Base-by-base conservation (phyloP, 2,329 filamentous ascomycete genomes). In the Dactylonectria estremocensis region DNA sequence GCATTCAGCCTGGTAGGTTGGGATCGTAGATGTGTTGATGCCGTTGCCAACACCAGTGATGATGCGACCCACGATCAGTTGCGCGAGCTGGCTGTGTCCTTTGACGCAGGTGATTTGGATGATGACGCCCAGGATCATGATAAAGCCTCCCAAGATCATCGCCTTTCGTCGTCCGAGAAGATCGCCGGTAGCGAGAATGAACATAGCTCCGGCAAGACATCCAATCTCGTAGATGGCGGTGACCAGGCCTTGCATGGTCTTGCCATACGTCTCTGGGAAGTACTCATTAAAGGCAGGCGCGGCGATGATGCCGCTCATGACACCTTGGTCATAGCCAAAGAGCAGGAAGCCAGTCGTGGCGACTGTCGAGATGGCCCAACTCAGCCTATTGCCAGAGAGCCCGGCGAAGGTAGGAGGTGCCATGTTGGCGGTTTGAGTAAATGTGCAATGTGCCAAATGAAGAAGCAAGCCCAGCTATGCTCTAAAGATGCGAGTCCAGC, bases 311-410 rank as follows among this genome's bases (percentile, higher is more conserved):
- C 87, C 86, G 61, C 80, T 83, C 86, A 88, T 88, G 45, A 85
- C 83, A 70, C 84, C 83, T 77, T 85, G 87, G 66, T 89, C 87
- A 74, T 89, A 89, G 63, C 87, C 87, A 67, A 88, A 89, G n/a
- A 89, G 83, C 31, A 90, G 77, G 80, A 91, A 90, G 22, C 88
- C 89, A 56, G 88, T 90, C 1, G 90, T 91, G 4, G 90, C 89
- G 28, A 92, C 85, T n/a, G 86, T 84, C 1, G 90, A 90, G 53
- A 92, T 85, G 45, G 85, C 81, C 68, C 90, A 73, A 18, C 86
- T 88, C 60, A 92, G 83, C 43, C 81, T 82, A 71, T 82, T 84
- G 77, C 90, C 90, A 40, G 85, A 86, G 67, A 91, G 82, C 78
- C 90, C 89, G 77, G 87, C 86, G 76, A 84, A 91, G 18, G 76